Percentiles rank a stretch among this genome's conserved stretches.
These are phyloP conservation scores for Hyaloscypha variabilis DNA, from an alignment of 495 filamentous ascomycete species.

Conservation along the genomic window DNA sequence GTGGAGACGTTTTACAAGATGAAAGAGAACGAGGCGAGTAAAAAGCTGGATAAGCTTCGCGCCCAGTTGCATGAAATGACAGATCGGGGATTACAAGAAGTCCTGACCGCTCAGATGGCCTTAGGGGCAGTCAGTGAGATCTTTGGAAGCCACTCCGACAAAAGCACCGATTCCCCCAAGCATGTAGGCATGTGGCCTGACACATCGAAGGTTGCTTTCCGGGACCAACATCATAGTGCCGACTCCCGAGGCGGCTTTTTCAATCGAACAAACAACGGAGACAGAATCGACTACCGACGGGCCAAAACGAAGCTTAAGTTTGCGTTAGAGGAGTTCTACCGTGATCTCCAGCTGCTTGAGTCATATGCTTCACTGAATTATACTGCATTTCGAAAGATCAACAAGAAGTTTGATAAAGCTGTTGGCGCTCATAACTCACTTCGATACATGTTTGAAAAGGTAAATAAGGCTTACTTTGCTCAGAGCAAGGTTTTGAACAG, in stretches of 20 bases:
- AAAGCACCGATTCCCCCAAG: neutral
- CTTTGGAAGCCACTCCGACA: neutral
- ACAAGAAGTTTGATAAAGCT: slow-evolving; percentile 97
- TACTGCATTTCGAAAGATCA: slow-evolving; percentile 94
- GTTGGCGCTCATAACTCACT: slow-evolving; percentile 73
- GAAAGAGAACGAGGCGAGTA: slow-evolving; percentile 76
- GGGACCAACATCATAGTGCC: neutral
- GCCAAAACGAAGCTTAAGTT: slow-evolving; percentile 90
- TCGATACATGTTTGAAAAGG: slow-evolving; percentile 88
- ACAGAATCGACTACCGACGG: slow-evolving; percentile 73
- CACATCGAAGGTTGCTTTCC: neutral
- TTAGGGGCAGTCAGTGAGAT: slow-evolving; percentile 48
- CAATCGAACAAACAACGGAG: slow-evolving; percentile 46
- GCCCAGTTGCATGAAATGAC: slow-evolving; percentile 83
- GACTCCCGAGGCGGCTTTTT: slow-evolving; percentile 56
- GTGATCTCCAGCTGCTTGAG: slow-evolving; percentile 87
- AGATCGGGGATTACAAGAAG: neutral
- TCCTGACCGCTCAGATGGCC: neutral
- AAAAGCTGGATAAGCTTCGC: slow-evolving; percentile 65
- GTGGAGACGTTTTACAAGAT: slow-evolving; percentile 80
- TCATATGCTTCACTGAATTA: slow-evolving; percentile 88
- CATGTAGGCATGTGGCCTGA: neutral
- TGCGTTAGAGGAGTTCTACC: slow-evolving; percentile 89
- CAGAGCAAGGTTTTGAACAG: slow-evolving; percentile 78
- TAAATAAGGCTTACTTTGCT: slow-evolving; percentile 91